A percentile compares a stretch with the other conserved stretches of the same genome.
Evolutionary conservation across 129 eudicot genomes (phyloP).

Genomic region (Helianthus tuberosus): DNA sequence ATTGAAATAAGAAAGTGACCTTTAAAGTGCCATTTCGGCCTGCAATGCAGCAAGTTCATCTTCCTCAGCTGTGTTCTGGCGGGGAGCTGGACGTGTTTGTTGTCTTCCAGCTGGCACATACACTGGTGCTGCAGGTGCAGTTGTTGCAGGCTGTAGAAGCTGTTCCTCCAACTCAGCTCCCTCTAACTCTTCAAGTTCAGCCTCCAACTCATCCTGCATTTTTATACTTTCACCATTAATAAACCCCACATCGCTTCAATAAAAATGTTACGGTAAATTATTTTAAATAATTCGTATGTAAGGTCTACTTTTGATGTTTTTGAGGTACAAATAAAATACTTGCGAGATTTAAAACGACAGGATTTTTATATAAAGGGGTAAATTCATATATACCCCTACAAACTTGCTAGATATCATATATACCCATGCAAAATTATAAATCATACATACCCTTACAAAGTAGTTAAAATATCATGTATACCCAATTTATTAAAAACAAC

Average conservation of each 20-base stretch:
- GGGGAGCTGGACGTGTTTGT: conserved; percentile 40
- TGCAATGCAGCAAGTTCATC: conserved; percentile 61
- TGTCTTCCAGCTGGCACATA: conserved; percentile 41
- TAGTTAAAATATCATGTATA: too few relatives aligned
- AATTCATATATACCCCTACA: too few relatives aligned
- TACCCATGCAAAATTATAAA: too few relatives aligned
- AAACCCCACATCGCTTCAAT: background rate
- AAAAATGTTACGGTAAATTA: background rate
- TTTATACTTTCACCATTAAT: background rate
- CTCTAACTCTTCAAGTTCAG: conserved; percentile 64
- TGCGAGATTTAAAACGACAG: background rate
- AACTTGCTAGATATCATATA: too few relatives aligned
- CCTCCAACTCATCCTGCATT: conserved; percentile 61
- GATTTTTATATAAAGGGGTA: background rate
- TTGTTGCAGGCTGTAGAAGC: conserved; percentile 57
- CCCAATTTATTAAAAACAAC: too few relatives aligned
- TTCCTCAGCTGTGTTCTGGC: conserved; percentile 52
- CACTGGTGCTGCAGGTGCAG: conserved; percentile 50
- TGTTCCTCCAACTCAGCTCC: conserved; percentile 67
- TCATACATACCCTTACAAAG: too few relatives aligned
- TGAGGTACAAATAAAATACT: background rate
- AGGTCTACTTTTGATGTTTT: background rate
- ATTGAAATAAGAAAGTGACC: conserved; percentile 3
- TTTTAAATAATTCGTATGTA: background rate
- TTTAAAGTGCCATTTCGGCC: conserved; percentile 64